Conservation (phyloP, 73 alveolate species). For the Halteria grandinella region DNA sequence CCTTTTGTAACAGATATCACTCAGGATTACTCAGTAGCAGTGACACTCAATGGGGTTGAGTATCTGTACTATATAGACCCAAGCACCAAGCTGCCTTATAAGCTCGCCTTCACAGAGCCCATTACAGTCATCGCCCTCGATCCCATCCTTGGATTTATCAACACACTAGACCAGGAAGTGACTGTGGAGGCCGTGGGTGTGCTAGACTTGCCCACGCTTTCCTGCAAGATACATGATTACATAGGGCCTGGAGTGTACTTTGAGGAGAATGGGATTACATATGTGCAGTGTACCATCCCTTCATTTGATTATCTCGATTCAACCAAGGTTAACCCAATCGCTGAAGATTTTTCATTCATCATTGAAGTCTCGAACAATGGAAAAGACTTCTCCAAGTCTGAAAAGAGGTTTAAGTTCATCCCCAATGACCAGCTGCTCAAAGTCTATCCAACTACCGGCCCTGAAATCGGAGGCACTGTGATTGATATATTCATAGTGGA, state of each 20-base stretch:
- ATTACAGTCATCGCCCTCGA: constrained; percentile 10
- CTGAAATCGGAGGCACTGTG: constrained; percentile 49
- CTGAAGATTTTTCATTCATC: background rate
- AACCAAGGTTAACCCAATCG: constrained; percentile 6
- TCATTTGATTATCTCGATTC: background rate
- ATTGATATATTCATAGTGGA: constrained; percentile 20
- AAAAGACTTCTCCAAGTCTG: constrained; percentile 3
- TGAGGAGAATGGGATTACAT: background rate
- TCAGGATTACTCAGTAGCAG: constrained; percentile 6
- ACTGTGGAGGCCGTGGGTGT: background rate
- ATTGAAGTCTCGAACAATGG: constrained; percentile 50
- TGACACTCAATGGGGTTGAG: constrained; percentile 43
- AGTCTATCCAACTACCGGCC: constrained; percentile 39
- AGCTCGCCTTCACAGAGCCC: background rate
- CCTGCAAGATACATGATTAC: constrained; percentile 49
- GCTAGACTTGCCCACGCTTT: constrained; percentile 7
- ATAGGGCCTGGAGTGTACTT: constrained; percentile 16
- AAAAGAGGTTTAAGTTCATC: constrained; percentile 14
- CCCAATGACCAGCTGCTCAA: constrained; percentile 10
- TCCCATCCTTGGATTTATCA: constrained; percentile 39
- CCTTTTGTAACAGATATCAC: constrained; percentile 24
- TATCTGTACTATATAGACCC: background rate
- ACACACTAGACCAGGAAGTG: background rate
- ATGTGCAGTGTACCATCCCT: constrained; percentile 43
- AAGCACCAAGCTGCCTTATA: background rate